A percentile compares a stretch with the other conserved stretches of the same genome.
Conservation (phyloP, 495 filamentous ascomycete species). For the Podospora fimiseda region DNA sequence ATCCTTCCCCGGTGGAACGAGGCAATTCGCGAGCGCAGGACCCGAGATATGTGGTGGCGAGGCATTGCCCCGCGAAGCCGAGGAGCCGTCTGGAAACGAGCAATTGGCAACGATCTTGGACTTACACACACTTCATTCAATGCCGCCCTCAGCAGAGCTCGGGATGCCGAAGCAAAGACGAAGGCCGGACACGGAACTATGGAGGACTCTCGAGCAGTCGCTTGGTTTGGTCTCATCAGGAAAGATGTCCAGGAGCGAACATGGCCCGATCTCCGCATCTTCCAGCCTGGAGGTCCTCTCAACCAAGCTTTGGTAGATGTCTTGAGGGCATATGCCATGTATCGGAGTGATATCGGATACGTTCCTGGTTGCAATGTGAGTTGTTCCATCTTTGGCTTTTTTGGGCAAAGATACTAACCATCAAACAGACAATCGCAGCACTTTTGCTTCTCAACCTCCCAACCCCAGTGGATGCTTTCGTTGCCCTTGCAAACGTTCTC, state of each 20-base stretch:
- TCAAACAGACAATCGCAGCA: slow-evolving; percentile 65
- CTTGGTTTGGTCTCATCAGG: slow-evolving; percentile 63
- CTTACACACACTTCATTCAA: slow-evolving; percentile 69
- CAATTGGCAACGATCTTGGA: slow-evolving; percentile 83
- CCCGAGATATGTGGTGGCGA: slow-evolving; percentile 89
- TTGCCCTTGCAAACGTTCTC: slow-evolving; percentile 77
- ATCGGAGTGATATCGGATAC: slow-evolving; percentile 89
- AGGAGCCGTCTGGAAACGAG: slow-evolving; percentile 77
- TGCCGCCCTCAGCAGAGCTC: slow-evolving; percentile 70
- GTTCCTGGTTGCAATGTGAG: slow-evolving; percentile 76
- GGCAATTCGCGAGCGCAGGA: slow-evolving; percentile 65
- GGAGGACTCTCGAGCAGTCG: slow-evolving; percentile 41
- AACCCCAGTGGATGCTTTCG: slow-evolving; percentile 64
- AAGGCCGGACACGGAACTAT: slow-evolving; percentile 33
- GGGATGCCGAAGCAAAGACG: slow-evolving; percentile 53
- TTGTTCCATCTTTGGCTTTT: slow-evolving; percentile 1
- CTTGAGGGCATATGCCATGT: slow-evolving; percentile 84
- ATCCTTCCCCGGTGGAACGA: slow-evolving; percentile 80
- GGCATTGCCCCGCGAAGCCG: slow-evolving; percentile 75
- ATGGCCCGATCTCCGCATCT: slow-evolving; percentile 79
- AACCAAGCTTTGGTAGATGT: slow-evolving; percentile 72
- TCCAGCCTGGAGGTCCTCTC: slow-evolving; percentile 70
- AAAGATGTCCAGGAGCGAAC: slow-evolving; percentile 60
- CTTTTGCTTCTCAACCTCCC: slow-evolving; percentile 81
- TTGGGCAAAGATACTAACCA: slow-evolving; percentile 22